phyloP scores from a whole-genome alignment of 2,329 filamentous ascomycete species.

The Arthrobotrys musiformis region DNA sequence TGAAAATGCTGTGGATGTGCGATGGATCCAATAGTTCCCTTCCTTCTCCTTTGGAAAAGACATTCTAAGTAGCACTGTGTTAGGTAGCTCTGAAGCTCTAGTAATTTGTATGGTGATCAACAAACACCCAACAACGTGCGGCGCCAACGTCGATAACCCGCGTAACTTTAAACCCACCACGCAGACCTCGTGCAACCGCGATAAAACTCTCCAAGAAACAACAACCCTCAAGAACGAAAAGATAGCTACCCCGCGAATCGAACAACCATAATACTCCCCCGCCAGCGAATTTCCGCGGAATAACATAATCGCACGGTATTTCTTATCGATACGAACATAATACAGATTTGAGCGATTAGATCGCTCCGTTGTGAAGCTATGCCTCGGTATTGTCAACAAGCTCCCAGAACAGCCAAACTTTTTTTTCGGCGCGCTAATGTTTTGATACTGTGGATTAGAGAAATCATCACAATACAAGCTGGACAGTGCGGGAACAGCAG shows the following conservation, averaged over 20 bases:
- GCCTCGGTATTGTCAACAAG: constrained; percentile 34
- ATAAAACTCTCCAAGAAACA: neutral
- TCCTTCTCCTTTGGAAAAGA: no score
- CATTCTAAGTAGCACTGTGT: no score
- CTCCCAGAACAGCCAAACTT: no score
- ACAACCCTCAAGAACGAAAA: neutral
- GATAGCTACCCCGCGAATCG: neutral
- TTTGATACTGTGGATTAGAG: constrained; percentile 68
- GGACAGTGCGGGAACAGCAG: constrained; percentile 99
- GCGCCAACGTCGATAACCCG: constrained; percentile 10
- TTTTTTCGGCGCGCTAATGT: constrained; percentile 20
- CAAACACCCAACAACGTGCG: constrained; percentile 39
- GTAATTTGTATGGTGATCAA: no score
- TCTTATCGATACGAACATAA: neutral
- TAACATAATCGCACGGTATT: no score
- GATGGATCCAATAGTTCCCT: no score
- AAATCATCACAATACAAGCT: constrained; percentile 99
- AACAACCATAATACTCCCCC: neutral
- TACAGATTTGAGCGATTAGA: neutral
- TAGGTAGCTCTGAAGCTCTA: no score
- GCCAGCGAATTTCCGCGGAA: no score
- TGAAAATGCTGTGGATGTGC: no score
- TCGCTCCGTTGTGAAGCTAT: no score
- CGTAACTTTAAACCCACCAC: constrained; percentile 6
- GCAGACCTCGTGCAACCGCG: neutral